Base-by-base conservation (phyloP, 129 eudicot species). In the Calendula officinalis region DNA sequence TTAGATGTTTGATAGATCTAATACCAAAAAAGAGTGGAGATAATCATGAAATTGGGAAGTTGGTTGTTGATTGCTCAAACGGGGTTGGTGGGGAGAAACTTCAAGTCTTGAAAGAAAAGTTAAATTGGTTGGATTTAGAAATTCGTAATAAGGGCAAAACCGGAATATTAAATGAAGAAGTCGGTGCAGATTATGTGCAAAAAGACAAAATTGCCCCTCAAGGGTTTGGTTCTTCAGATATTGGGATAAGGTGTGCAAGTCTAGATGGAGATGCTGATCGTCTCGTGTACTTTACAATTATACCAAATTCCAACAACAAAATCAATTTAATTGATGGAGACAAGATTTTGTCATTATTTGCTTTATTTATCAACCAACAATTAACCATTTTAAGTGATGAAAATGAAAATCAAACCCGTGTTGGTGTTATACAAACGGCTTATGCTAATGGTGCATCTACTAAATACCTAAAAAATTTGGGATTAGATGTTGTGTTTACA, bases 261-360 rank as follows among this genome's bases (percentile, higher is more conserved):
- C 82, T 91, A 72, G 98, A 91, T 79, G 96, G 98, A 62, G 96
- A 91, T 81, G 96, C 95, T 60, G 96, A 91, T 53, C 90, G 98
- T 51, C 84, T 91, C 12, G 91, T 88, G 33, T 91, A 91, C 78
- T 91, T 91, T 69, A 65, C 77, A 51, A 44, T 81, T 35, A 36
- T 46, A 72, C 16, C 78, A 67, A 76, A 83, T 49, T 60, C 76
- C 55, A 70, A 60, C 71, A 79, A 76, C 68, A 88, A 64, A 79
- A 83, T 91, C 40, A 71, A 76, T 57, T 84, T 85, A 52, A 86
- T 91, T 69, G 98, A 91, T 30, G 96, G 96, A 64, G 98, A 91
- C 91, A 91, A 91, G 79, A 91, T 91, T 62, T 65, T 91, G 49
- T 81, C 98, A 17, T 58, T 91, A 49, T 91, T 91, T 77, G 90